These are phyloP conservation scores for Talaromyces islandicus DNA, from an alignment of 2,329 filamentous ascomycete genomes.

Conservation along the genomic window DNA sequence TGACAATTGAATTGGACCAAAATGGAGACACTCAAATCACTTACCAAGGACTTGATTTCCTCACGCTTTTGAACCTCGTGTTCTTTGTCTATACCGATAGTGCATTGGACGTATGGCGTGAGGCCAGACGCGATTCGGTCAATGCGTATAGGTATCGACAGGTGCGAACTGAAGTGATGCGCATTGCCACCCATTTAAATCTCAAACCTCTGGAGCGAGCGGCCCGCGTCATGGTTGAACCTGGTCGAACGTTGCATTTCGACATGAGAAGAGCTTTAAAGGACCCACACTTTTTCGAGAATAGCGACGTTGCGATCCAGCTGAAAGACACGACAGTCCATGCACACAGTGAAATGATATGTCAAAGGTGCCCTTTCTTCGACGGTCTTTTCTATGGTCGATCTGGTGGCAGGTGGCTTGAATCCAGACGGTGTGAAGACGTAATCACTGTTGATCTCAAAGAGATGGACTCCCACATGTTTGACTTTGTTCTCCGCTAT, in stretches of 20 bases:
- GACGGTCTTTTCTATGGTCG: conserved; percentile 83
- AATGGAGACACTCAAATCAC: conserved; percentile 54
- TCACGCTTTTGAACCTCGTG: conserved; percentile 72
- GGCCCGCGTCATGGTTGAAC: conserved; percentile 65
- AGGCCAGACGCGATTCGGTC: conserved; percentile 58
- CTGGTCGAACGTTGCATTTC: conserved; percentile 56
- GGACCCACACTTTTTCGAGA: conserved; percentile 66
- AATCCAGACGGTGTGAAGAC: conserved; percentile 53
- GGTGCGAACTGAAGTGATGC: conserved; percentile 81
- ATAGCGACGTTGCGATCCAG: conserved; percentile 73
- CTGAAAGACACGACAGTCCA: conserved; percentile 63
- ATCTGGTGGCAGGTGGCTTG: conserved; percentile 77
- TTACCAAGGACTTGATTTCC: conserved; percentile 66
- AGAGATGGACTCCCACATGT: conserved; percentile 68
- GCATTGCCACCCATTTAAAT: conserved; percentile 64
- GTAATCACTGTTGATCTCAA: conserved; percentile 70
- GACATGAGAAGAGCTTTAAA: conserved; percentile 67
- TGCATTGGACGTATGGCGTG: conserved; percentile 81
- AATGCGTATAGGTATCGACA: conserved; percentile 70
- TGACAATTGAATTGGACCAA: conserved; percentile 50
- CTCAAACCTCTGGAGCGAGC: conserved; percentile 69
- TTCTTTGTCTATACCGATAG: conserved; percentile 76
- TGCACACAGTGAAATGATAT: conserved; percentile 73
- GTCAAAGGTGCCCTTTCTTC: conserved; percentile 87
- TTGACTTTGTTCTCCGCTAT: conserved; percentile 71